These are phyloP conservation scores for Penicillium taxi DNA, from an alignment of 495 filamentous ascomycete species.

Conservation along the genomic window DNA sequence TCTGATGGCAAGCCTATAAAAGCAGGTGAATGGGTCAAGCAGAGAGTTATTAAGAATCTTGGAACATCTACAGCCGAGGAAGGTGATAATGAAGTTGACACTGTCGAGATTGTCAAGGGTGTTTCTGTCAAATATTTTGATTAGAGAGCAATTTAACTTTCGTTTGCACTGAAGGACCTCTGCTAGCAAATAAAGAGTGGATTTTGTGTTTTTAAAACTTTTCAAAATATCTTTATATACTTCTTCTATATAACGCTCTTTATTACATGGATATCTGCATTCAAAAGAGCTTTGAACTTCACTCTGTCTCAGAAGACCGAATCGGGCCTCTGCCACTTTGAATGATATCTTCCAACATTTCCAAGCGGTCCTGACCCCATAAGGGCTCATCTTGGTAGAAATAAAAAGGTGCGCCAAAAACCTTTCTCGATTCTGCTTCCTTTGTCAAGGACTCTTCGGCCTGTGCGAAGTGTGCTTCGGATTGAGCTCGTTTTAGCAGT, in stretches of 20 bases:
- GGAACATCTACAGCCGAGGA: not conserved
- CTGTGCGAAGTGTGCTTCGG: not conserved
- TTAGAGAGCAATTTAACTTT: too few relatives aligned
- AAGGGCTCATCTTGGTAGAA: not conserved
- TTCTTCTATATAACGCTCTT: too few relatives aligned
- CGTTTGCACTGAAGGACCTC: too few relatives aligned
- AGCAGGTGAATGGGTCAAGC: slow-evolving; percentile 1
- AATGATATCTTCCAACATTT: slow-evolving; percentile 1
- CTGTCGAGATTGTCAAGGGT: slow-evolving; percentile 1
- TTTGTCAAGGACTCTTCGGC: not conserved
- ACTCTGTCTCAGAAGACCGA: not conserved
- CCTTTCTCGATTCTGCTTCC: not conserved
- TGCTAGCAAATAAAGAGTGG: too few relatives aligned
- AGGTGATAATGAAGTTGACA: not conserved
- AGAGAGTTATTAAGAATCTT: slow-evolving; percentile 1
- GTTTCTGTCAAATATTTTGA: slow-evolving; percentile 1
- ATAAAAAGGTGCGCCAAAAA: slow-evolving; percentile 1
- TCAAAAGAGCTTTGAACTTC: not conserved
- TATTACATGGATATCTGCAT: too few relatives aligned
- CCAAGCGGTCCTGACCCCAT: slow-evolving; percentile 1
- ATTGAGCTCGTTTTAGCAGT: not conserved
- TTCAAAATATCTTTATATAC: too few relatives aligned
- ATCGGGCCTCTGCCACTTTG: not conserved
- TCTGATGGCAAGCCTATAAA: not conserved
- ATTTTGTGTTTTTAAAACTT: too few relatives aligned